Evolutionary conservation across 768 basidiomycete genomes (phyloP).

Genomic region (Astraeus odoratus): DNA sequence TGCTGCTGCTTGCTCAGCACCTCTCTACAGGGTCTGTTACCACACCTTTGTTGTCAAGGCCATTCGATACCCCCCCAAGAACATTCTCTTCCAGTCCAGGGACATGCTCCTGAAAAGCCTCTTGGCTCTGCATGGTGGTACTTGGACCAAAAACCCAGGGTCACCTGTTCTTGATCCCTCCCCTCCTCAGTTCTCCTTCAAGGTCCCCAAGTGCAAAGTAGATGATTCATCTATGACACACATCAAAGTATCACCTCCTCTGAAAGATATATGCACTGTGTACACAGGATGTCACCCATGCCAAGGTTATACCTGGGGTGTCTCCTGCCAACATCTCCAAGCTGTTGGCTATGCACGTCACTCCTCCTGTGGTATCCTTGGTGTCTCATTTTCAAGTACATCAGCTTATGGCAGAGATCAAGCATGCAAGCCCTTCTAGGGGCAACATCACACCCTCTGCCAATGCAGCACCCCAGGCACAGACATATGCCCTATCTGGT

Average conservation of each 20-base stretch:
- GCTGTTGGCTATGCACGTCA: constrained; percentile 74
- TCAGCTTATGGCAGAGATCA: constrained; percentile 87
- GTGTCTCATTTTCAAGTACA: constrained; percentile 51
- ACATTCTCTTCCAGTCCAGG: constrained; percentile 86
- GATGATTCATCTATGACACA: constrained; percentile 1
- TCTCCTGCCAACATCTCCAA: constrained; percentile 68
- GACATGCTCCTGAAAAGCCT: constrained; percentile 85
- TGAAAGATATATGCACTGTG: constrained; percentile 81
- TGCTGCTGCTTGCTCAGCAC: constrained; percentile 97
- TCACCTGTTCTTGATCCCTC: constrained; percentile 52
- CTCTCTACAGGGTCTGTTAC: constrained; percentile 79
- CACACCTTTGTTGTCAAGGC: constrained; percentile 80
- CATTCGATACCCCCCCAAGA: constrained; percentile 98
- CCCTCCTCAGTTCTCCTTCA: constrained; percentile 54
- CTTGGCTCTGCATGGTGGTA: constrained; percentile 75
- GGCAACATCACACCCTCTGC: constrained; percentile 81
- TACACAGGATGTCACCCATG: constrained; percentile 66
- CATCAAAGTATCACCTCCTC: constrained; percentile 21
- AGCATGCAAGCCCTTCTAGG: constrained; percentile 95
- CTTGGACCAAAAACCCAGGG: constrained; percentile 82
- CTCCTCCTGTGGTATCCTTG: constrained; percentile 77
- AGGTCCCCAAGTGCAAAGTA: constrained; percentile 31
- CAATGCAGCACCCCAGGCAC: constrained; percentile 80
- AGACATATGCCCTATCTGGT: constrained; percentile 93
- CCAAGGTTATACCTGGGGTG: constrained; percentile 73